These are phyloP conservation scores for Botrytis squamosa DNA, from an alignment of 2,329 filamentous ascomycete genomes.

Conservation along the genomic window DNA sequence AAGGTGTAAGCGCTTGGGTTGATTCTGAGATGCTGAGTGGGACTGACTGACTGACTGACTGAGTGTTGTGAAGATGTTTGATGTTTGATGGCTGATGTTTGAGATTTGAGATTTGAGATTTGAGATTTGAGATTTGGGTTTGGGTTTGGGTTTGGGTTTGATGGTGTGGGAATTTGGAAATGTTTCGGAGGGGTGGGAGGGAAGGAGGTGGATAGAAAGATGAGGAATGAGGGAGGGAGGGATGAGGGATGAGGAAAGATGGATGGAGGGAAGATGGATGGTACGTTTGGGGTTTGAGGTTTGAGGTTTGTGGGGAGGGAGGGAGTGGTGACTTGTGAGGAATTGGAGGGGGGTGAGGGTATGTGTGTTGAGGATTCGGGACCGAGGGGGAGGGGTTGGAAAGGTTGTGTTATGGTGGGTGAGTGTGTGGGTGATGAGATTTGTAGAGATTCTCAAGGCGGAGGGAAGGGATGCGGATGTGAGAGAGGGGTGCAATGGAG, in stretches of 20 bases:
- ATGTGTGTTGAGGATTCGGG: no score
- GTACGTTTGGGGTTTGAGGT: neutral
- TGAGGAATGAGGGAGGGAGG: neutral
- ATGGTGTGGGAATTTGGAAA: neutral
- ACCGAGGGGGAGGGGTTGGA: no score
- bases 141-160: neutral
- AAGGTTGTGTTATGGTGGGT: no score
- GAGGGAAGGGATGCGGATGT: neutral
- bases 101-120: neutral
- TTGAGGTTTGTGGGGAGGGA: neutral
- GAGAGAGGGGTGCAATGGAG: neutral
- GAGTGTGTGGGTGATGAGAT: no score
- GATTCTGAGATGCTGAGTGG: neutral
- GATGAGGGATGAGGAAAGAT: neutral
- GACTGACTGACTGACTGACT: neutral
- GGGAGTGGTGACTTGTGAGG: no score
- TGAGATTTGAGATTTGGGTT: neutral
- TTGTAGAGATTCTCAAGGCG: no score
- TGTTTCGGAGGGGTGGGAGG: neutral
- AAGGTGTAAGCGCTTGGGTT: neutral
- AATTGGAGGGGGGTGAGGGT: no score
- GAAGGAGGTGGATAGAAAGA: neutral
- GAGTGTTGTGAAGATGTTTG: neutral
- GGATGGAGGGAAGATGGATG: neutral
- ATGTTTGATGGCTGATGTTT: neutral